Evolutionary conservation across 768 basidiomycete genomes (phyloP), one percentile per base, ranked within the genome.

Genomic region (Aureoboletus auriporus): DNA sequence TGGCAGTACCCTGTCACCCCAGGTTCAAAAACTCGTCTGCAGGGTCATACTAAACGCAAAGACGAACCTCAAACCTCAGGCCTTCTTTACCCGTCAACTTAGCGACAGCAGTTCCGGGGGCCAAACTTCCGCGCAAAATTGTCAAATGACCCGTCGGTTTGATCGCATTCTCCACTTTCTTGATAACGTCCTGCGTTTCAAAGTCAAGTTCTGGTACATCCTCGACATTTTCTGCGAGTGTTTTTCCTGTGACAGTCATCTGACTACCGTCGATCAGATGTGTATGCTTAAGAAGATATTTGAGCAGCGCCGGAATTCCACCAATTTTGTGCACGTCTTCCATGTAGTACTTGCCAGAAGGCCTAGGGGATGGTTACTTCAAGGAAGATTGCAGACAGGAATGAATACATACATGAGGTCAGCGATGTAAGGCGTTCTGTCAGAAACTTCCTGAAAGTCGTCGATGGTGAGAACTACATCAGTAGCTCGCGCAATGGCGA

Each of bases 11-110:
- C 82, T 88, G 36, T 35, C 39, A 36, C 45, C 29, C 27, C 39
- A 37, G 29, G 29, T 42, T 48, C 27, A 56, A 47, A 30, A 33
- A 39, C 27, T 13, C 31, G 20, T 34, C 12, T 36, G 20, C 17
- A 14, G 7, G 28, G 8, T 28, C 23, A 31, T 23, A 28, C n/a
- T 12, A 39, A 36, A 28, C 34, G 39, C 3, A 37, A 36, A 42
- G 51, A 50, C 70, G 38, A 39, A 86, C 88, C 75, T 90, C 86
- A 55, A 96, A 96, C 17, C 70, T 75, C 44, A 81, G 66, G 5
- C 93, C 93, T 69, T 96, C 93, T 68, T 94, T 93, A 12, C 93
- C 93, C 6, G 93, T 95, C 53, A 96, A 72, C 69, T 97, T 97
- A 13, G 92, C 90, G 16, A 97, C 93, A 27, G 91, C 86, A 1